Conservation (phyloP, 139 green algal genomes). For the Ettlia oleoabundans region DNA sequence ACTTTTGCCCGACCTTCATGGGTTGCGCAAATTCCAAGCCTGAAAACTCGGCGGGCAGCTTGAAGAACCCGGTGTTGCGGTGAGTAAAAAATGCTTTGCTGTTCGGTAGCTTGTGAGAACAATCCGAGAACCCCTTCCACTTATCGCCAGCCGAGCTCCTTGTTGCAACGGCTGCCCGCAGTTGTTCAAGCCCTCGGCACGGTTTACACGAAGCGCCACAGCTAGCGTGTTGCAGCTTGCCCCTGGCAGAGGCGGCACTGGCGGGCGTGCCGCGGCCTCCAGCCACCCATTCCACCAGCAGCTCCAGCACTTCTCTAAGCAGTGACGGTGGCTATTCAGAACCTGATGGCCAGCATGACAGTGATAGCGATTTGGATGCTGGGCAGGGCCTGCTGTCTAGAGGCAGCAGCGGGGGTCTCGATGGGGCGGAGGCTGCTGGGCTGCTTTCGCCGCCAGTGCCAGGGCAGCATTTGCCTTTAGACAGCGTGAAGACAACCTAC, state of each 20-base stretch:
- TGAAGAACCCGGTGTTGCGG: background rate
- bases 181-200: no score
- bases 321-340: background rate
- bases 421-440: background rate
- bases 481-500: slow-evolving; percentile 33
- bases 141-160: no score
- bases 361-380: background rate
- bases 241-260: background rate
- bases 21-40: background rate
- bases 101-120: no score
- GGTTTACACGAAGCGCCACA: background rate
- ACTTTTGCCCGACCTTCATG: background rate
- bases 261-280: background rate
- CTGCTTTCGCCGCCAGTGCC: no score
- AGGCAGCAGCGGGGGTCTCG: background rate
- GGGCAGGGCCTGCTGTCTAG: background rate
- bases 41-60: background rate
- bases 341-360: background rate
- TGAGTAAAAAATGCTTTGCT: no score
- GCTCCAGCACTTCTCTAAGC: background rate
- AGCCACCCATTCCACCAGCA: background rate
- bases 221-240: background rate
- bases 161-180: no score
- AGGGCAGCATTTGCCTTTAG: background rate
- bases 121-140: no score